Conservation (phyloP, 306 rosid species). For the Rubus idaeus region DNA sequence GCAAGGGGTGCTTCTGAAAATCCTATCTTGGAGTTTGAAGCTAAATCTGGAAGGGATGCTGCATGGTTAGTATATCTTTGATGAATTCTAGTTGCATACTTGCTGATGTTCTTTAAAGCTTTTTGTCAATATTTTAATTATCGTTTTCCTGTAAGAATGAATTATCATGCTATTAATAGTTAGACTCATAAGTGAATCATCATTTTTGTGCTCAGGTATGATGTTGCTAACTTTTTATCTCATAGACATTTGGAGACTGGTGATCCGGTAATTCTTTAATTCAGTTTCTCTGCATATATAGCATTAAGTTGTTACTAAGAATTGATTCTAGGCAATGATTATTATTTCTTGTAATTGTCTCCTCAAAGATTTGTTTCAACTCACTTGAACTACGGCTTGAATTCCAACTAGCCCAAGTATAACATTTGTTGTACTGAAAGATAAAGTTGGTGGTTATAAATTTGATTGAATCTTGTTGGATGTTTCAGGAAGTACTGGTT, state of each 20-base stretch:
- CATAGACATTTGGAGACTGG: constrained; percentile 80
- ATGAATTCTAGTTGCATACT: constrained; percentile 21
- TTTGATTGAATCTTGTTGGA: constrained; percentile 20
- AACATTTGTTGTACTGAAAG: not conserved
- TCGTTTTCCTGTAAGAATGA: not conserved
- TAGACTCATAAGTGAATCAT: not conserved
- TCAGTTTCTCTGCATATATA: constrained; percentile 8
- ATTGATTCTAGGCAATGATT: not conserved
- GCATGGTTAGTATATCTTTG: constrained; percentile 78
- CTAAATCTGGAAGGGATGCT: constrained; percentile 97
- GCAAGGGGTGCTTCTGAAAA: constrained; percentile 66
- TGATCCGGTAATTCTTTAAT: constrained; percentile 75
- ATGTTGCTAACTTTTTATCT: constrained; percentile 77
- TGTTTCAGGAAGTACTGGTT: constrained; percentile 79
- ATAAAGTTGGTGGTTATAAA: not conserved
- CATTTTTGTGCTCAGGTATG: constrained; percentile 61
- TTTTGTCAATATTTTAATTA: not conserved
- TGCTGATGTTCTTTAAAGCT: constrained; percentile 16
- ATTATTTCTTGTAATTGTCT: not conserved
- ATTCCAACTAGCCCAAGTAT: not conserved
- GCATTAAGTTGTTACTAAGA: not conserved
- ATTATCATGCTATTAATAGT: not conserved
- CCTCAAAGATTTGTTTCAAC: not conserved
- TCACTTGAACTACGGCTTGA: not conserved
- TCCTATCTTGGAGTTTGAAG: constrained; percentile 82